phyloP scores from a whole-genome alignment of 164 flowering plant genomes.

The Annona cherimola region DNA sequence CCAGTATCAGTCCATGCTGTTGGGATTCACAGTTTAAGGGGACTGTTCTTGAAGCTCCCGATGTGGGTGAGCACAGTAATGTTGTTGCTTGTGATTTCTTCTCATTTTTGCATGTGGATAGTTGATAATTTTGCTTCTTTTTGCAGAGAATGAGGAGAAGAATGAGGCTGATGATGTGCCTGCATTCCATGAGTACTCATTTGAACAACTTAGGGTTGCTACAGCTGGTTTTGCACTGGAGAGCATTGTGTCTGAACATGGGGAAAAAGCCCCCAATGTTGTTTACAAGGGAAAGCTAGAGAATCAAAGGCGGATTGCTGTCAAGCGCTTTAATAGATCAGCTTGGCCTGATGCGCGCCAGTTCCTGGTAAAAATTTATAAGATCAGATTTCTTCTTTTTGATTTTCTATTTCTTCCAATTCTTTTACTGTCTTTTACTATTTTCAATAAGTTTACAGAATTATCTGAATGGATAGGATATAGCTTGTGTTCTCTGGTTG shows the following conservation, averaged over 20 bases:
- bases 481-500: background rate
- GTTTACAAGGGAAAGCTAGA: constrained; percentile 87
- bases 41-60: constrained; percentile 35
- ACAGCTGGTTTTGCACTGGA: constrained; percentile 89
- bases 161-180: constrained; percentile 52
- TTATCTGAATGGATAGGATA: background rate
- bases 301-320: constrained; percentile 71
- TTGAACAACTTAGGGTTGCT: constrained; percentile 76
- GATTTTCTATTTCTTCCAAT: background rate
- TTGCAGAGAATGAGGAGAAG: constrained; percentile 50
- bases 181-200: constrained; percentile 52
- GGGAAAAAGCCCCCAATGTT: constrained; percentile 94
- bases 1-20: constrained; percentile 45
- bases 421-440: background rate
- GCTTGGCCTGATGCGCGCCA: constrained; percentile 95
- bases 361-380: constrained; percentile 52
- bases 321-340: constrained; percentile 72
- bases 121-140: constrained; percentile 5
- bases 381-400: background rate
- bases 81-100: background rate
- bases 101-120: background rate
- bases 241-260: constrained; percentile 93
- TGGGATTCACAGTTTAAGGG: constrained; percentile 35
- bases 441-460: background rate
- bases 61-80: constrained; percentile 37